phyloP scores from a whole-genome alignment of 169 alveolate species.

The Plasmodium cynomolgi region DNA sequence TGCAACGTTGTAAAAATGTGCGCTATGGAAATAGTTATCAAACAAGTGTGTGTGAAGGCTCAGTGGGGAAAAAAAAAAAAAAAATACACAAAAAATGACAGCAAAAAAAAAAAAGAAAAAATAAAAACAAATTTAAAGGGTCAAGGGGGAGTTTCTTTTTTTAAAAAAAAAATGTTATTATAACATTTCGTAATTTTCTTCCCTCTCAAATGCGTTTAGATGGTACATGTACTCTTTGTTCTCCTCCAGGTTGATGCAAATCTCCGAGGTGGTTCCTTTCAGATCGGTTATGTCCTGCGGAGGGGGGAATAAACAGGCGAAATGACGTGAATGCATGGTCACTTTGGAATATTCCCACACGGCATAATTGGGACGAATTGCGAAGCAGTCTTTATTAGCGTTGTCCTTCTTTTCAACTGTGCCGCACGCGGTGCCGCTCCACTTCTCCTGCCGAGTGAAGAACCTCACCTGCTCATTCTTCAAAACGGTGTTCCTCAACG shows the following conservation, averaged over 20 bases:
- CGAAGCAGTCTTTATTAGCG: background rate
- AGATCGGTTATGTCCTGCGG: constrained; percentile 50
- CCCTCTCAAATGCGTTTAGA: constrained; percentile 63
- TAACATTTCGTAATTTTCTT: constrained; percentile 51
- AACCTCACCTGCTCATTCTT: constrained; percentile 65
- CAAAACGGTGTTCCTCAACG: constrained; percentile 26
- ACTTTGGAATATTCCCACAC: background rate
- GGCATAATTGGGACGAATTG: background rate
- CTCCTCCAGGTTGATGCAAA: constrained; percentile 60
- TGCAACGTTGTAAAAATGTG: background rate
- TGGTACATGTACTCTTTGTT: constrained; percentile 58
- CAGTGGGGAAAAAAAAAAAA: background rate
- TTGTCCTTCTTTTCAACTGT: background rate
- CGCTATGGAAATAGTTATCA: background rate
- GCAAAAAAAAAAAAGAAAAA: background rate
- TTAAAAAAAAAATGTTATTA: constrained; percentile 3
- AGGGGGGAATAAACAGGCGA: background rate
- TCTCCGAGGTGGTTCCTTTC: constrained; percentile 71
- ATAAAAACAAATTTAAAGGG: background rate
- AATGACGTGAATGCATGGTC: background rate
- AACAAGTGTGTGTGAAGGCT: background rate
- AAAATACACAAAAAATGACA: constrained; percentile 5
- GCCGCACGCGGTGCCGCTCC: background rate
- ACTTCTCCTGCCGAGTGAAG: background rate
- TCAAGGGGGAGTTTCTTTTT: constrained; percentile 14